Evolutionary conservation across 768 basidiomycete genomes (phyloP).

Genomic region (Kondoa subrosea): DNA sequence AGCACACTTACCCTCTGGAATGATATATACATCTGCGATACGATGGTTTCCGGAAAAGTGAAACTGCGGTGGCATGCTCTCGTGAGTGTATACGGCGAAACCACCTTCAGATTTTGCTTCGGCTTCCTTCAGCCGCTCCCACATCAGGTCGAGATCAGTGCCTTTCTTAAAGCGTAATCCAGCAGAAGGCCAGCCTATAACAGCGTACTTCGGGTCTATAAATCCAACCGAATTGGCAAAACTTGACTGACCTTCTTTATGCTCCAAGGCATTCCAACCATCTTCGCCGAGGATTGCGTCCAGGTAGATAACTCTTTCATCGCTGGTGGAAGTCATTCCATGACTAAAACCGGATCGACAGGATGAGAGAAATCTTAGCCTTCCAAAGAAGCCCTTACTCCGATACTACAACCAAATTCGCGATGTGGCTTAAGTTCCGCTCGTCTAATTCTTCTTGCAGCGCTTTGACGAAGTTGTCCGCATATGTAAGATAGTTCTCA

Average conservation of each 20-base stretch:
- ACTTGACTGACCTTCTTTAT: slow-evolving; percentile 45
- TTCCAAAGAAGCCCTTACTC: slow-evolving; percentile 20
- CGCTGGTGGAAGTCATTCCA: slow-evolving; percentile 46
- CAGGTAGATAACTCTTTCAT: slow-evolving; percentile 55
- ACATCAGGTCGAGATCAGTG: slow-evolving; percentile 45
- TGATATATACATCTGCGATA: slow-evolving; percentile 31
- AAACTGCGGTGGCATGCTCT: slow-evolving; percentile 64
- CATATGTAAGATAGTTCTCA: slow-evolving; percentile 47
- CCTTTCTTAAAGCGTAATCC: slow-evolving; percentile 55
- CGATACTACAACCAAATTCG: slow-evolving; percentile 67
- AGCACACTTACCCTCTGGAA: slow-evolving; percentile 39
- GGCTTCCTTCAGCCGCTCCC: slow-evolving; percentile 39
- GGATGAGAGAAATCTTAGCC: slow-evolving; percentile 9
- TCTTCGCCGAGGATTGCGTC: slow-evolving; percentile 61
- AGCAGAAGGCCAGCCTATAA: slow-evolving; percentile 62
- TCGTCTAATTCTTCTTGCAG: no score
- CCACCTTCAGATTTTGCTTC: slow-evolving; percentile 47
- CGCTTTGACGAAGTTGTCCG: slow-evolving; percentile 56
- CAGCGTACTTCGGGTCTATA: no score
- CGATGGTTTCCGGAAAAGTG: slow-evolving; percentile 44
- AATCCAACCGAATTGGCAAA: no score
- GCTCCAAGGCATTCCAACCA: slow-evolving; percentile 46
- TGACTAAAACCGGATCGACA: slow-evolving; percentile 10
- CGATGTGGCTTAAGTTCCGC: slow-evolving; percentile 66
- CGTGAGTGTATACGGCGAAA: slow-evolving; percentile 60